Evolutionary conservation across 495 filamentous ascomycete genomes (phyloP).

Genomic region (Penicillium argentinense): DNA sequence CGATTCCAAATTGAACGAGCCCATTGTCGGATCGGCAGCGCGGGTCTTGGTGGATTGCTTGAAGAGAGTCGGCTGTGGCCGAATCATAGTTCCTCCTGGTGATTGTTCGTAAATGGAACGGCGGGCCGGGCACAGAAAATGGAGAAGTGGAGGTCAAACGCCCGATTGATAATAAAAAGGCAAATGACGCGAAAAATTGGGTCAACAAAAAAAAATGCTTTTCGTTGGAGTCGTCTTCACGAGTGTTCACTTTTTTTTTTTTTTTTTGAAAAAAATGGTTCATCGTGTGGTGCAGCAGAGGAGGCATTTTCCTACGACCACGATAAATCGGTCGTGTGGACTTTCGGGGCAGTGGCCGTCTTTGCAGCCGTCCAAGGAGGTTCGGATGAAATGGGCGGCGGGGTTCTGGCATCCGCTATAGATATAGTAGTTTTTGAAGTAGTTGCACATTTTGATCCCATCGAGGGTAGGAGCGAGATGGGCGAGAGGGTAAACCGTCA

Average conservation of each 20-base stretch:
- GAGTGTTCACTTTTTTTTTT: constrained; percentile 11
- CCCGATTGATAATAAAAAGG: constrained; percentile 4
- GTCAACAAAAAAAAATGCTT: neutral
- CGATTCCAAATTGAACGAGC: constrained; percentile 10
- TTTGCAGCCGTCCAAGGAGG: constrained; percentile 61
- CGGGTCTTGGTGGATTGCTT: constrained; percentile 6
- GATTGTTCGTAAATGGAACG: constrained; percentile 12
- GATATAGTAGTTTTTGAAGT: constrained; percentile 75
- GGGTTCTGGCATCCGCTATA: constrained; percentile 69
- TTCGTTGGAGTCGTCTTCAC: too few relatives aligned
- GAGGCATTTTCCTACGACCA: constrained; percentile 64
- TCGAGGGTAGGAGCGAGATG: constrained; percentile 1
- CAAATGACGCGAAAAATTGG: neutral
- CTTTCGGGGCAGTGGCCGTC: constrained; percentile 60
- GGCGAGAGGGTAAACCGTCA: neutral
- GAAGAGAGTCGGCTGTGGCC: constrained; percentile 17
- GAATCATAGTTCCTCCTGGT: constrained; percentile 21
- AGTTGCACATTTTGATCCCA: constrained; percentile 67
- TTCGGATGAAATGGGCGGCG: constrained; percentile 66
- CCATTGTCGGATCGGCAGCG: constrained; percentile 11
- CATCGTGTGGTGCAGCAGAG: constrained; percentile 43
- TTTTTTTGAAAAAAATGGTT: neutral
- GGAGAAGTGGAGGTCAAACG: constrained; percentile 5
- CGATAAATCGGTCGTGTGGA: constrained; percentile 75
- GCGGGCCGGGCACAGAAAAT: constrained; percentile 9